Conservation (phyloP, 2,329 filamentous ascomycete species). For the Colletotrichum orchidophilum region DNA sequence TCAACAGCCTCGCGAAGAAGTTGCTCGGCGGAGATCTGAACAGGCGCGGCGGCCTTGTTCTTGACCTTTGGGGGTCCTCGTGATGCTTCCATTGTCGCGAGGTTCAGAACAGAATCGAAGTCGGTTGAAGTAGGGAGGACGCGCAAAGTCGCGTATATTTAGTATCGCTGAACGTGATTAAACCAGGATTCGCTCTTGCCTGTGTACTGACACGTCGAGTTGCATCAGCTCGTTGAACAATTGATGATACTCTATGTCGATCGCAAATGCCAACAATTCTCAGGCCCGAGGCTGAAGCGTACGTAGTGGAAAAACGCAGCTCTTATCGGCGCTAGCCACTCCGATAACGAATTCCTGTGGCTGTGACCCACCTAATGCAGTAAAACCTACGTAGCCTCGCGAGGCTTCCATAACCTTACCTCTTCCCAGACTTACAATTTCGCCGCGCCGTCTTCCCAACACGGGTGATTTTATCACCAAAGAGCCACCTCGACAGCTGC, state of each 20-base stretch:
- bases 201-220: neutral
- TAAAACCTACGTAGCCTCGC: slow-evolving; percentile 9
- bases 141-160: neutral
- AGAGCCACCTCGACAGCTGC: neutral
- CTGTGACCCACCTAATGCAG: neutral
- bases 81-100: slow-evolving; percentile 80
- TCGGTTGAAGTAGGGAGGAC: neutral
- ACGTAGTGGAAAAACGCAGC: slow-evolving; percentile 17
- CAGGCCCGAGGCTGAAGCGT: slow-evolving; percentile 5
- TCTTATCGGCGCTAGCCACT: slow-evolving; percentile 15
- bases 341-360: slow-evolving; percentile 1
- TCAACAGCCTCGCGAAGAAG: slow-evolving; percentile 97
- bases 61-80: slow-evolving; percentile 96
- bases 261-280: neutral
- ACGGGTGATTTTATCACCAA: neutral
- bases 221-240: neutral
- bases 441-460: neutral
- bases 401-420: slow-evolving; percentile 10
- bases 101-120: neutral
- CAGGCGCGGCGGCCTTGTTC: slow-evolving; percentile 93
- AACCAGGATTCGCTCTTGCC: neutral
- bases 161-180: neutral
- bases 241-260: neutral
- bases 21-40: slow-evolving; percentile 96
- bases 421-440: neutral